Conservation (phyloP, 2,329 filamentous ascomycete species). For the Pleoardoris graminearum region DNA sequence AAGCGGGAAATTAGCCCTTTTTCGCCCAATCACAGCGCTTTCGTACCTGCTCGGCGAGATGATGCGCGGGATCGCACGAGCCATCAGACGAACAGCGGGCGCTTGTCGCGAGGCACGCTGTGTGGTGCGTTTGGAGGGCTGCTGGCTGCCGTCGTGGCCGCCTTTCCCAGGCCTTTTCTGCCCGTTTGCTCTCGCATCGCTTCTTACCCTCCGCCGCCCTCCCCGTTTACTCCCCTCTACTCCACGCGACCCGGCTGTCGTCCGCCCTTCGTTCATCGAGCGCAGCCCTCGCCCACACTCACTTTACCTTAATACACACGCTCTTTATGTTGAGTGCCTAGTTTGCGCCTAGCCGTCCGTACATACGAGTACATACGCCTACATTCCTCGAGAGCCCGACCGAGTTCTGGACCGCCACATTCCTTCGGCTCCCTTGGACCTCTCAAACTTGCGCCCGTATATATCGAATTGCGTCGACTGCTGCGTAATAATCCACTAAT, state of each 20-base stretch:
- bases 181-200: conserved; percentile 13
- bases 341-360: conserved; percentile 16
- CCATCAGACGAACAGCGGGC: background rate
- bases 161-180: conserved; percentile 8
- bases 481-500: conserved; percentile 30
- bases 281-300: conserved; percentile 43
- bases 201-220: conserved; percentile 14
- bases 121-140: background rate
- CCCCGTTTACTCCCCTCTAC: conserved; percentile 24
- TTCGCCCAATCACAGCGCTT: background rate
- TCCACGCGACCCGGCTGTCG: conserved; percentile 45
- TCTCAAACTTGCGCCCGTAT: conserved; percentile 20
- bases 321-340: conserved; percentile 40
- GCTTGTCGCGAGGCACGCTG: background rate
- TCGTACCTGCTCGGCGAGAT: conserved; percentile 6
- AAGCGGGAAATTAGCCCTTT: background rate
- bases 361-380: conserved; percentile 7
- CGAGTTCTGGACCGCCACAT: conserved; percentile 28
- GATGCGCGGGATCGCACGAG: conserved; percentile 5
- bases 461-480: conserved; percentile 25
- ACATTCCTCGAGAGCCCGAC: conserved; percentile 32
- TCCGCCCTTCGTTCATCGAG: conserved; percentile 45
- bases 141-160: background rate
- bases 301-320: conserved; percentile 30
- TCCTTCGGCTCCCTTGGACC: conserved; percentile 36